Evolutionary conservation across 2,329 filamentous ascomycete species (phyloP), one percentile per base, ranked within the genome.

Genomic region (Fusarium sp.): DNA sequence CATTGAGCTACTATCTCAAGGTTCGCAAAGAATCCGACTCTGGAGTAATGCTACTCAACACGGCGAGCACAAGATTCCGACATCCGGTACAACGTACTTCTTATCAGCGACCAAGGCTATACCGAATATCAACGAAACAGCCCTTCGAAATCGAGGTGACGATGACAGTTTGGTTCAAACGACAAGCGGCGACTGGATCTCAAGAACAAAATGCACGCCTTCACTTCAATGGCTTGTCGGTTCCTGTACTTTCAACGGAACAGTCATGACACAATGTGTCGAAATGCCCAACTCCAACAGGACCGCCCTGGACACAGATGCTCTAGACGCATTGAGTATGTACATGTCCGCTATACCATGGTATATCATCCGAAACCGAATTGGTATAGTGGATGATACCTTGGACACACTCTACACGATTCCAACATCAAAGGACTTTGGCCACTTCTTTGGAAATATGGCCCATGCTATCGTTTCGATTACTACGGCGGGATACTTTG

Each of bases 321-420:
- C 70, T 0, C 27, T 72, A 0, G 55, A 71, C n/a, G 49, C 70
- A 0, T 18, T 72, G 3, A 40, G 30, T 1, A 23, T 71, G 4
- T 72, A 72, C 53, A 72, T 72, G 70, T 69, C 70, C 2, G 70
- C 70, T 1, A 72, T 72, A n/a, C 70, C 70, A 3, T 72, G 70
- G 70, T 71, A 63, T 5, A 69, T 72, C 16, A 71, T 72, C 37
- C 30, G 54, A 5, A 69, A 63, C 6, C 58, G 45, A 6, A 59
- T 72, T 10, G 25, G 48, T 6, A 73, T 72, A 2, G 60, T 69
- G 0, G 70, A 72, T 5, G 60, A 71, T 0, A 72, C 70, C 1
- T 45, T 72, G 4, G 71, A 72, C 18, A 34, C 58, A 2, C 64
- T 73, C 1, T 72, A 72, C 47, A 62, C 68, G 6, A 72, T 72